A percentile compares a stretch with the other conserved stretches of the same genome.
Conservation (phyloP, 257 asterid species). For the Fraxinus cuspidata region DNA sequence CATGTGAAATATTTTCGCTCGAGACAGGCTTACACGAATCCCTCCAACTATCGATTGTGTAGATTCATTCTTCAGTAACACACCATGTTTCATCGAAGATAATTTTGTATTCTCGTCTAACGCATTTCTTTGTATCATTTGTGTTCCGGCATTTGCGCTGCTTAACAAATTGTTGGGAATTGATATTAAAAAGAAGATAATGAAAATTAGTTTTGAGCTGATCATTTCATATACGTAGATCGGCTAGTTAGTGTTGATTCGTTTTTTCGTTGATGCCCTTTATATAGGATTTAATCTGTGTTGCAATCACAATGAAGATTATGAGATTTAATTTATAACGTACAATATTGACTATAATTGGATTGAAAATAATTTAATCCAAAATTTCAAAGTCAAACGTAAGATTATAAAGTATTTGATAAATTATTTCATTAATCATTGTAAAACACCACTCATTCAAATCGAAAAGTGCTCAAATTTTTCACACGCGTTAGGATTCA, state of each 20-base stretch:
- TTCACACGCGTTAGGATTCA: too few relatives aligned
- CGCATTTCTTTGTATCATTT: neutral
- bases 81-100: neutral
- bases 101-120: neutral
- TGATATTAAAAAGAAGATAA: neutral
- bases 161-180: neutral
- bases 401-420: too few relatives aligned
- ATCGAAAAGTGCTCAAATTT: too few relatives aligned
- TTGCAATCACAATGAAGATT: neutral
- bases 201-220: neutral
- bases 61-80: neutral
- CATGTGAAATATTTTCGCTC: neutral
- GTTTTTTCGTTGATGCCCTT: too few relatives aligned
- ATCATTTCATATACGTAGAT: too few relatives aligned
- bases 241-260: too few relatives aligned
- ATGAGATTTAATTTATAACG: neutral
- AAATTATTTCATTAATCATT: too few relatives aligned
- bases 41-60: neutral
- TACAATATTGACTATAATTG: neutral
- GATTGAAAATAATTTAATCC: too few relatives aligned
- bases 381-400: neutral
- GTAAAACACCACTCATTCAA: too few relatives aligned
- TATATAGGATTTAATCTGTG: too few relatives aligned
- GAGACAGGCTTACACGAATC: neutral
- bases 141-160: neutral